These are phyloP conservation scores for Avena insularis DNA, from an alignment of 176 grass and related monocot genomes.

Conservation along the genomic window DNA sequence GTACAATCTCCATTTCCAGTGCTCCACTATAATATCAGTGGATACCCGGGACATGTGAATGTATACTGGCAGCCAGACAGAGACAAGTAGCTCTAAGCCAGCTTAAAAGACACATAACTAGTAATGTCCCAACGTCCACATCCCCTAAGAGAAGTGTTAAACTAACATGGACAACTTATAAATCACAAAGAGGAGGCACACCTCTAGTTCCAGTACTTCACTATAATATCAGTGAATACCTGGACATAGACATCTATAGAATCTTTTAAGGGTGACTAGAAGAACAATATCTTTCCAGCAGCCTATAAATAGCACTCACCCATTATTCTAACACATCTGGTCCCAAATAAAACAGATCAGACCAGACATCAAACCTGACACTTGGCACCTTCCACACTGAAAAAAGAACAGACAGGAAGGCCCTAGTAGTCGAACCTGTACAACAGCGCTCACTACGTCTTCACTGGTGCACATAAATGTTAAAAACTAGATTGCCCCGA, in stretches of 20 bases:
- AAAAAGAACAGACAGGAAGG: conserved; percentile 62
- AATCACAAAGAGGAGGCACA: conserved; percentile 19
- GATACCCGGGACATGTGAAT: neutral
- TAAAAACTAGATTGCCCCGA: conserved; percentile 59
- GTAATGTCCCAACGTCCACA: neutral
- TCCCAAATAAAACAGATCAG: conserved; percentile 34
- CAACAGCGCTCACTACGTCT: conserved; percentile 44
- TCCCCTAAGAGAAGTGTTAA: neutral
- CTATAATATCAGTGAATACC: conserved; percentile 48
- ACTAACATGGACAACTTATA: conserved; percentile 13
- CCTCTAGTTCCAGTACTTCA: conserved; percentile 36
- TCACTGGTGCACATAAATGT: conserved; percentile 45
- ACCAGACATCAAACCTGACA: conserved; percentile 37
- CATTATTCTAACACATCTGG: conserved; percentile 43
- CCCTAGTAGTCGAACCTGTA: conserved; percentile 52
- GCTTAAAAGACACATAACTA: neutral
- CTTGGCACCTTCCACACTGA: conserved; percentile 46
- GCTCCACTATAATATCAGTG: conserved; percentile 21
- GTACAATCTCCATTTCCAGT: neutral
- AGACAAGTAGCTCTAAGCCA: neutral
- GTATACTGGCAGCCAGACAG: too few species aligned
- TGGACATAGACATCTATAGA: conserved; percentile 14
- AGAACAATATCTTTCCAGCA: conserved; percentile 34
- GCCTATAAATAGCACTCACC: conserved; percentile 21
- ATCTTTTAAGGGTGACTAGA: conserved; percentile 28